Base-by-base conservation (phyloP, 1,284 basidiomycete species). In the Termitomyces sp. region DNA sequence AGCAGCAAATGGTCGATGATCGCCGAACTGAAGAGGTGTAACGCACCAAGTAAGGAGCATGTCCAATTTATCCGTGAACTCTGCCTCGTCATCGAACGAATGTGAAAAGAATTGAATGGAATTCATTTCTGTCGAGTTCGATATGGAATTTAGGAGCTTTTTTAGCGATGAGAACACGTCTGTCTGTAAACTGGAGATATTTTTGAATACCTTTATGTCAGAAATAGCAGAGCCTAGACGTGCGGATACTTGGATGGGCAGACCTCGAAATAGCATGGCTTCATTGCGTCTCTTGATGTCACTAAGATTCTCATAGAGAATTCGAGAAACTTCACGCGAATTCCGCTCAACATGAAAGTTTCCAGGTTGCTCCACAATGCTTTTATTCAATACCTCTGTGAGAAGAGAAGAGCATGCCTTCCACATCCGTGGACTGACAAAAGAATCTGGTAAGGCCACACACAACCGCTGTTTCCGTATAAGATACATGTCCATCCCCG, bases 21-120 rank as follows among this genome's bases (percentile, higher is more conserved):
- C 82, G 2, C 92, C 92, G 50, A 89, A 90, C 66, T 93, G 91
- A 28, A 90, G 75, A 6, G 86, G 80, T 0, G 91, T 91, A 50
- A 93, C 86, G 56, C 86, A 84, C 93, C 93, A 96, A 0, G 88
- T 90, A 24, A 96, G 77, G 2, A 95, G 77, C 50, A 87, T 82
- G 60, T 89, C 84, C 18, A 94, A 76, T 65, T 93, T 93, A 53
- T 77, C 76, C n/a, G 74, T 67, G 59, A 90, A 86, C 13, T 65
- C 67, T 2, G 68, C 68, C 24, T 70, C 72, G 60, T 74, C 75
- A 26, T 75, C 72, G 5, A 65, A 58, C 52, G 69, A 73, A 56
- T 68, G 69, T 43, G 73, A 69, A 62, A 93, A 92, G 68, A 86
- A 91, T 0, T 71, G 57, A 31, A 87, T 71, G 13, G 75, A 72